Base-by-base conservation (phyloP, 768 basidiomycete genomes). In the Leucogyrophana mollusca region DNA sequence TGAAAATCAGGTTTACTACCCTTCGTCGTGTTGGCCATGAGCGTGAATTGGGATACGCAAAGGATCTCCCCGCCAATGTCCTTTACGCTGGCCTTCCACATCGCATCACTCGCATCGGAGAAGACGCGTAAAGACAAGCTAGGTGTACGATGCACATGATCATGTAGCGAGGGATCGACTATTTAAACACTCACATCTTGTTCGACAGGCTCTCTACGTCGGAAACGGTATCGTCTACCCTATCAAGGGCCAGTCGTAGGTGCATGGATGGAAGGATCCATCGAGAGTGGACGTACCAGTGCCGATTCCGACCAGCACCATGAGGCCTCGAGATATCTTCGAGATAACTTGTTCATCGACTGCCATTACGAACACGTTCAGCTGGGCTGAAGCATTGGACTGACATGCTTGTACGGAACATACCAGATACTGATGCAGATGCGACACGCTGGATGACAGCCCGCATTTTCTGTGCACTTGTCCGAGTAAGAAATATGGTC, bases 1-100 rank as follows among this genome's bases (percentile, higher is more conserved):
- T 94, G 94, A 56, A 97, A 97, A 65, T 96, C 93, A 11, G 89
- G 89, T 59, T 94, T 92, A 61, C 75, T 88, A 21, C 92, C 92
- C 65, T 96, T 96, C 43, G 76, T 73, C 14, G 91, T 92, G 49
- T 87, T 86, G 18, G 93, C 89, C 60, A 94, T 66, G 21, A 99
- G 75, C 2, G 94, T 94, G 64, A 96, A 95, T 56, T 98, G 95
- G 1, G 94, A 94, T 13, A 94, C 92, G 56, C 94, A 97, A 4
- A 98, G 79, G 10, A 99, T 78, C 42, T 95, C 93, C 35, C 93
- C 94, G 18, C 80, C 79, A 18, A 96, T 79, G 53, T 97, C 94
- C 66, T 83, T 88, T 39, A 98, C 87, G 59, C 72, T 90, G 17
- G 76, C 68, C 67, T 90, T 94, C 95, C 95, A 98, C 79, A 87